phyloP scores from a whole-genome alignment of 1,284 basidiomycete species.

The Mycena sp. region DNA sequence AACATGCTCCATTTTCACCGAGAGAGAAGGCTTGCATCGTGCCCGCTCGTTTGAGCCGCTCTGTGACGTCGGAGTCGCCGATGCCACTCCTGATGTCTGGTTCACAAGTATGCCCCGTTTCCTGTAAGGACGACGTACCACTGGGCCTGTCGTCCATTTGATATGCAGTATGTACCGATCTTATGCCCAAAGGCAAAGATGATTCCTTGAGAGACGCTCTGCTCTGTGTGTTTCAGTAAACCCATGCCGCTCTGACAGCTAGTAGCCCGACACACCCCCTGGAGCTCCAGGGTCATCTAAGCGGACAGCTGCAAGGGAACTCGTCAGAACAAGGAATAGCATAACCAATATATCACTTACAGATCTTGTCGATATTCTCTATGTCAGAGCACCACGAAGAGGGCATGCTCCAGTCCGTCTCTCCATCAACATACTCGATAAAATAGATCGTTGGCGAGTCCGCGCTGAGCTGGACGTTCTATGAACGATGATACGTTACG shows the following conservation, averaged over 20 bases:
- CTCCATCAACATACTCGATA: not conserved
- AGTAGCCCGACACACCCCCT: not conserved
- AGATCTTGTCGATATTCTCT: not conserved
- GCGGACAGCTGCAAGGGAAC: slow-evolving; percentile 1
- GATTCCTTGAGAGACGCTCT: not conserved
- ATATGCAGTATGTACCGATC: not conserved
- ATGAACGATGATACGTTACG: not conserved
- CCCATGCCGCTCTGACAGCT: not conserved
- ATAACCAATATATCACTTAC: not conserved
- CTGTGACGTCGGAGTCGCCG: not conserved
- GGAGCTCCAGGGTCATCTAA: not conserved
- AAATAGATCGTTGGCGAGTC: not conserved
- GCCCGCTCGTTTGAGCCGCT: not conserved
- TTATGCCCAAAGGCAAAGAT: slow-evolving; percentile 5
- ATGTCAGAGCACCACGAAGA: not conserved
- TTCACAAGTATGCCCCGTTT: not conserved
- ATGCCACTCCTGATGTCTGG: not conserved
- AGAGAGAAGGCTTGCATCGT: slow-evolving; percentile 1
- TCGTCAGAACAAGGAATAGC: not conserved
- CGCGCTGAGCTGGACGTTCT: slow-evolving; percentile 5
- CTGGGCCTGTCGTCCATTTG: not conserved
- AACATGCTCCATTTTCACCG: slow-evolving; percentile 2
- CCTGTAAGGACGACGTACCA: not conserved
- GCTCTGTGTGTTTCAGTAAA: slow-evolving; percentile 1
- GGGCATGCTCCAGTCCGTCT: not conserved